Base-by-base conservation (phyloP, 2,329 filamentous ascomycete genomes). In the Pseudocercospora musae region DNA sequence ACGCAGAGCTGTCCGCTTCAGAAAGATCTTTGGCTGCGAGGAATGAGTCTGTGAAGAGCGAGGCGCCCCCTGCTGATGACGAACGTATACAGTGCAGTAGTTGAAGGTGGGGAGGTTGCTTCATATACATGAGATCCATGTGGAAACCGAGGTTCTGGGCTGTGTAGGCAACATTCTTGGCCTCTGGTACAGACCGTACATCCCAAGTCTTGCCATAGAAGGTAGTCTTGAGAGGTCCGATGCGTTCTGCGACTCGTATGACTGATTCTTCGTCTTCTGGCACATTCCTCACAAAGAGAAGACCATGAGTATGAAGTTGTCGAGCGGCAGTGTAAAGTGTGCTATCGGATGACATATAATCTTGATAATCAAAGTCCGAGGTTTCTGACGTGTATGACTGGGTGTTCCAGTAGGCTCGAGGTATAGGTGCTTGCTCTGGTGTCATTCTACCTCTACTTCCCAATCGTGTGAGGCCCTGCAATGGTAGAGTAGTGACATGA, bases 171-270 rank as follows among this genome's bases (percentile, higher is more conserved):
- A 97, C 90, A 74, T 98, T 98, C 73, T 94, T 92, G 23, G 93
- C 91, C 59, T 91, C 76, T 1, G 89, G 88, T 58, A 96, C 89
- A 3, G 88, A 91, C 58, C 87, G 85, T 11, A 98, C 94, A 76
- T 97, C 90, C 87, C 93, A 98, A 0, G 92, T 96, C 69, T 84
- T 81, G 46, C 95, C 95, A 76, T 98, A 98, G 73, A 98, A 95
- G 7, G 93, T 95, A 70, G 92, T 87, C 71, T 92, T 89, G 25
- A 97, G 78, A 33, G 85, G 85, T 1, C 92, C 93, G 62, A 98
- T 90, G 57, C 87, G 85, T 3, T 82, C 80, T 1, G 87, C 89
- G 62, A 98, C 86, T 21, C 81, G 78, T 42, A 85, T 82, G 4
- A 97, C 89, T 1, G 72, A 72, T 8, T 69, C 63, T 50, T 71